Conservation (phyloP, 2,329 filamentous ascomycete genomes). For the Zopfia rhizophila region DNA sequence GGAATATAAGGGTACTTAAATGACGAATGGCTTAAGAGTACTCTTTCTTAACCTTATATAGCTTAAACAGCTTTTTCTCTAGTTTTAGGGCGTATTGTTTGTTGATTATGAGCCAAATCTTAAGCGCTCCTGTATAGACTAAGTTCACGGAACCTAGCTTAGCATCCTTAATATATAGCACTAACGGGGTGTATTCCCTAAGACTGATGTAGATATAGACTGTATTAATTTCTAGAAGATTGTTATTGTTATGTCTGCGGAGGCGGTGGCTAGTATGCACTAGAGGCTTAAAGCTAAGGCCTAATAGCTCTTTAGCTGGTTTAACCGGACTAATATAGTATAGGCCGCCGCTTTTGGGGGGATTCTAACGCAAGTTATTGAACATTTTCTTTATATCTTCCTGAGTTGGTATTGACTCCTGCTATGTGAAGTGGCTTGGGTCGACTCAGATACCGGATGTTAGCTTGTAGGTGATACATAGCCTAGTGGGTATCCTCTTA, state of each 20-base stretch:
- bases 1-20: constrained; percentile 13
- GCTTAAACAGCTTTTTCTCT: constrained; percentile 7
- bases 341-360: too few relatives aligned
- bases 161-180: constrained; percentile 19
- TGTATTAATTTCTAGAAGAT: constrained; percentile 17
- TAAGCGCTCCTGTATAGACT: constrained; percentile 17
- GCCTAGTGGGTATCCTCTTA: too few relatives aligned
- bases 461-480: too few relatives aligned
- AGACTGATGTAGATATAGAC: constrained; percentile 21
- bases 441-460: too few relatives aligned
- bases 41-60: constrained; percentile 6
- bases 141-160: constrained; percentile 19
- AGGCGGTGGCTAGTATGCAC: constrained; percentile 1
- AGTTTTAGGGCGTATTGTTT: constrained; percentile 12
- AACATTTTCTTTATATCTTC: too few relatives aligned
- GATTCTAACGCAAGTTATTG: too few relatives aligned
- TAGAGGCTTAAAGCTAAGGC: too few relatives aligned
- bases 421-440: too few relatives aligned
- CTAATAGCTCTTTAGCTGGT: too few relatives aligned
- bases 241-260: constrained; percentile 1
- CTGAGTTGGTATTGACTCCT: too few relatives aligned
- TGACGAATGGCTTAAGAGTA: constrained; percentile 23
- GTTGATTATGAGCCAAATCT: constrained; percentile 22
- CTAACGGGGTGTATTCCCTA: constrained; percentile 2
- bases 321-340: too few relatives aligned